These are phyloP conservation scores for Lachnellula suecica DNA, from an alignment of 2,329 filamentous ascomycete genomes.

Conservation along the genomic window DNA sequence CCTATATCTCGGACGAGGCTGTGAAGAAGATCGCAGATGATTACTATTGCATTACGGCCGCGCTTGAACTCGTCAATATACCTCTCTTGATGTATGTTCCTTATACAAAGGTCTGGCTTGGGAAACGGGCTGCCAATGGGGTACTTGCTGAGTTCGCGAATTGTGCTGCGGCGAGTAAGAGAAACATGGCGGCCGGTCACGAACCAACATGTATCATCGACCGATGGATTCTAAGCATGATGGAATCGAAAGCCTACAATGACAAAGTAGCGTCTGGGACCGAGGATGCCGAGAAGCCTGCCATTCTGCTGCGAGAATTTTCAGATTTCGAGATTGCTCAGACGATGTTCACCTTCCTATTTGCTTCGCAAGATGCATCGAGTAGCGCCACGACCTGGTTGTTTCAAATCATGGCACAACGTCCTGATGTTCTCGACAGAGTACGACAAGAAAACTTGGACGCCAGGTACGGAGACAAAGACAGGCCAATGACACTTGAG, in stretches of 20 bases:
- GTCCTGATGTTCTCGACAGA: slow-evolving; percentile 46
- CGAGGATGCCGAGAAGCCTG: slow-evolving; percentile 40
- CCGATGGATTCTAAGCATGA: slow-evolving; percentile 73
- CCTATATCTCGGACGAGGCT: slow-evolving; percentile 71
- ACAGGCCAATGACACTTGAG: slow-evolving; percentile 39
- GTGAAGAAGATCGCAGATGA: slow-evolving; percentile 77
- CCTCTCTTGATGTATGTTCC: slow-evolving; percentile 68
- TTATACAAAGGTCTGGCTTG: slow-evolving; percentile 74
- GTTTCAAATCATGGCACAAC: slow-evolving; percentile 50
- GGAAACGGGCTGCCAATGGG: slow-evolving; percentile 72
- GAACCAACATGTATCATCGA: slow-evolving; percentile 73
- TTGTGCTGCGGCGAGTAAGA: slow-evolving; percentile 70
- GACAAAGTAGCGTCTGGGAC: slow-evolving; percentile 61
- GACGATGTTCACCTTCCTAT: slow-evolving; percentile 53
- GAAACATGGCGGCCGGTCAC: slow-evolving; percentile 68
- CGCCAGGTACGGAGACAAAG: slow-evolving; percentile 42
- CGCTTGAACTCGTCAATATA: slow-evolving; percentile 78
- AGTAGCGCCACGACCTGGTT: slow-evolving; percentile 53
- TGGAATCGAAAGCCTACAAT: slow-evolving; percentile 67
- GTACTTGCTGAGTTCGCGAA: slow-evolving; percentile 69
- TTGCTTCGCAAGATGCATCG: slow-evolving; percentile 52
- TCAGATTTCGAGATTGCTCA: slow-evolving; percentile 48
- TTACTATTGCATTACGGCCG: slow-evolving; percentile 75
- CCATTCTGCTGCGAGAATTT: slow-evolving; percentile 49
- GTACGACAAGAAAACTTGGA: slow-evolving; percentile 48